These are phyloP conservation scores for Trichophyton schoenleinii DNA, from an alignment of 2,329 filamentous ascomycete genomes.

Conservation along the genomic window DNA sequence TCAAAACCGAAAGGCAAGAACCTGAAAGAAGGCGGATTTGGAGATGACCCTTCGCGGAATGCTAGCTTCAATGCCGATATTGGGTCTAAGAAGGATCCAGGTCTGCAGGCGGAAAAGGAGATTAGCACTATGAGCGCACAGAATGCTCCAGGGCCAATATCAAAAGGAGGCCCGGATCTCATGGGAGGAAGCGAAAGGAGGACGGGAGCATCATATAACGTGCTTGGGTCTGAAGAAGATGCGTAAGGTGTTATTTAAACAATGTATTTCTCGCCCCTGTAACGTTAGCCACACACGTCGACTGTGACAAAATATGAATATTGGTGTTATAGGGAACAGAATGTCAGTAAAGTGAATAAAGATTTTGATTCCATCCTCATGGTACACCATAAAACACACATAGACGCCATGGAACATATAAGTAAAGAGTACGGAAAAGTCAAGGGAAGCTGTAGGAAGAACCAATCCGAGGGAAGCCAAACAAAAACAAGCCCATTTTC, in stretches of 20 bases:
- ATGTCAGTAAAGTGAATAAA: not conserved
- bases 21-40: conserved; percentile 38
- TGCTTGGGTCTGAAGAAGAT: conserved; percentile 12
- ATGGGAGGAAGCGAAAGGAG: conserved; percentile 2
- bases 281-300: not conserved
- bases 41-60: conserved; percentile 31
- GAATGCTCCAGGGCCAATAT: conserved; percentile 15
- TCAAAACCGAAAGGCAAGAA: conserved; percentile 41
- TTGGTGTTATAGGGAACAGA: not conserved
- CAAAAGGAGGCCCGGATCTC: not conserved
- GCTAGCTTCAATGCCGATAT: conserved; percentile 42
- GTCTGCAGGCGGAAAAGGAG: conserved; percentile 33
- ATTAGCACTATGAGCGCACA: conserved; percentile 24
- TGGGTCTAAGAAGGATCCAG: conserved; percentile 44
- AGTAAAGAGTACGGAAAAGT: not conserved
- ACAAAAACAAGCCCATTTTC: conserved; percentile 10
- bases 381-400: conserved; percentile 5
- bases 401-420: not conserved
- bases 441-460: not conserved
- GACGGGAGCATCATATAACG: conserved; percentile 14
- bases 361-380: conserved; percentile 4
- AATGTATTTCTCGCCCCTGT: not conserved
- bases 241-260: not conserved
- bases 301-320: not conserved
- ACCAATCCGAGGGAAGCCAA: not conserved